phyloP scores from a whole-genome alignment of 371 early-diverging fungal species.

The Mucor sp. region DNA sequence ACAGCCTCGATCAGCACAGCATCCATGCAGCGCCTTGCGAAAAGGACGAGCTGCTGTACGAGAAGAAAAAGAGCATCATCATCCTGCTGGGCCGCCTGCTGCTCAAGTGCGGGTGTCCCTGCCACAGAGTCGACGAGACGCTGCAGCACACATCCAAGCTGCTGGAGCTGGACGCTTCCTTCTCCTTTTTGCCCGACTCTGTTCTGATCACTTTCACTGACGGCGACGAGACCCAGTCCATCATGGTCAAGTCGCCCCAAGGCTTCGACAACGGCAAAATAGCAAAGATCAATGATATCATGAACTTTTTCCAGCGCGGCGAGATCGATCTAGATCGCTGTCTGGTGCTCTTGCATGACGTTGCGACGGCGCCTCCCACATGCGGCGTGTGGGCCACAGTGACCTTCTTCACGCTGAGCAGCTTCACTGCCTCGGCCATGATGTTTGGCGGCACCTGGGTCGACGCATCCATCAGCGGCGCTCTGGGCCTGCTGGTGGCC shows the following conservation, averaged over 20 bases:
- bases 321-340: conserved; percentile 29
- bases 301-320: conserved; percentile 31
- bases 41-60: conserved; percentile 18
- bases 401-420: conserved; percentile 27
- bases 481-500: conserved; percentile 34
- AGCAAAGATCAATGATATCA: conserved; percentile 33
- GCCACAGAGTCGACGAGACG: conserved; percentile 46
- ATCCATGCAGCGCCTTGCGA: neutral
- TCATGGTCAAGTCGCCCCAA: conserved; percentile 46
- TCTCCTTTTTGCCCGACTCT: conserved; percentile 47
- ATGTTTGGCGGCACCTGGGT: conserved; percentile 48
- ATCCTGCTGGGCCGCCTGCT: conserved; percentile 36
- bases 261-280: conserved; percentile 46
- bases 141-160: conserved; percentile 33
- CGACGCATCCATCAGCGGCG: conserved; percentile 33
- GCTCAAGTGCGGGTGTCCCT: conserved; percentile 46
- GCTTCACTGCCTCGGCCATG: conserved; percentile 34
- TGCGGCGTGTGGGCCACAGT: conserved; percentile 31
- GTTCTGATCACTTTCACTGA: conserved; percentile 33
- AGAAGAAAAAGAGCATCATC: conserved; percentile 37
- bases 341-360: conserved; percentile 26
- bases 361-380: conserved; percentile 35
- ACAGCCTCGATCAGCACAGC: neutral
- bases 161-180: conserved; percentile 31
- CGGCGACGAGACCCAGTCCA: conserved; percentile 23